Conservation (phyloP, 140 eudicot genomes). For the Senecio squalidus region DNA sequence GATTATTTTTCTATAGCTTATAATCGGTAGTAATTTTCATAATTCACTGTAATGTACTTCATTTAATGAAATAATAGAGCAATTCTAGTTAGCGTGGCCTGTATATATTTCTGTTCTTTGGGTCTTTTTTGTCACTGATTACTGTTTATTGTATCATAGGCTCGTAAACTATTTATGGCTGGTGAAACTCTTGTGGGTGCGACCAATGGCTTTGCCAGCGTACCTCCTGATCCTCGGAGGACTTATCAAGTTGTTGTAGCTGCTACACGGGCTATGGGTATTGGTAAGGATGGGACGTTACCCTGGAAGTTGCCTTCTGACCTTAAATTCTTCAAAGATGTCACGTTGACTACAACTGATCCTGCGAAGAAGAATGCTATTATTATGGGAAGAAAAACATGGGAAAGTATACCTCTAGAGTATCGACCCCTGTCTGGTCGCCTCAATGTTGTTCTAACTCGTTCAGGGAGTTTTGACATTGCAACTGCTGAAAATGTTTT, state of each 20-base stretch:
- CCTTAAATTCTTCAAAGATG: slow-evolving; percentile 73
- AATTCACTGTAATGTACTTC: not conserved
- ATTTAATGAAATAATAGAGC: not conserved
- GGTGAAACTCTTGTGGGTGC: slow-evolving; percentile 23
- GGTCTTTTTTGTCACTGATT: slow-evolving; percentile 6
- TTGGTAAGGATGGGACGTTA: slow-evolving; percentile 78
- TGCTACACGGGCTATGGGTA: slow-evolving; percentile 80
- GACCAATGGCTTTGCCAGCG: slow-evolving; percentile 32
- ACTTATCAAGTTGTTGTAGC: slow-evolving; percentile 91
- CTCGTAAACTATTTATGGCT: slow-evolving; percentile 43
- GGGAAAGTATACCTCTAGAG: slow-evolving; percentile 72
- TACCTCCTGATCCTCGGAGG: slow-evolving; percentile 37
- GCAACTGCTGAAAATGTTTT: slow-evolving; percentile 70
- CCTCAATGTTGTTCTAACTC: slow-evolving; percentile 79
- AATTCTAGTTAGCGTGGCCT: not conserved
- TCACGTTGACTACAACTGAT: slow-evolving; percentile 59
- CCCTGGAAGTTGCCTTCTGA: slow-evolving; percentile 96
- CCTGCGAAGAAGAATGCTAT: slow-evolving; percentile 74
- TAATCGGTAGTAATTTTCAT: not conserved
- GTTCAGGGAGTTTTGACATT: slow-evolving; percentile 61
- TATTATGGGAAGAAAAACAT: slow-evolving; percentile 94
- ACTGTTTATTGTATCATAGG: slow-evolving; percentile 11
- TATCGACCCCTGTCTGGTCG: slow-evolving; percentile 79
- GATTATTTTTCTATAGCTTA: not conserved
- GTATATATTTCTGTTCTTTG: slow-evolving; percentile 1